phyloP scores from a whole-genome alignment of 2,329 filamentous ascomycete genomes.

The Falciphora oryzae region DNA sequence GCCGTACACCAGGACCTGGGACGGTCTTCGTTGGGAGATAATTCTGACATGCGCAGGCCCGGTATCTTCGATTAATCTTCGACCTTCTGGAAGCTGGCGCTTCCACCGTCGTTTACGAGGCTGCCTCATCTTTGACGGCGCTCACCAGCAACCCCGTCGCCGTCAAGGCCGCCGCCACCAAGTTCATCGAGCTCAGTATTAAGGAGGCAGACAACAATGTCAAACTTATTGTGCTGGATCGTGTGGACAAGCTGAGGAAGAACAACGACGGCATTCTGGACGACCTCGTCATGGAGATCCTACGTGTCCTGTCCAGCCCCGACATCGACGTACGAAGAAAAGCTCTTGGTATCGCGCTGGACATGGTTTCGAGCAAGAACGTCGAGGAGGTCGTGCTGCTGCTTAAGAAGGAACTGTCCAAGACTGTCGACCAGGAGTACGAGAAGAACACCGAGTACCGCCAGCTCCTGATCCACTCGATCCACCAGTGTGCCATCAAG shows the following conservation, averaged over 20 bases:
- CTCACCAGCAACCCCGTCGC: slow-evolving; percentile 95
- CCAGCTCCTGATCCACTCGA: slow-evolving; percentile 90
- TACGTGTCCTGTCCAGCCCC: slow-evolving; percentile 88
- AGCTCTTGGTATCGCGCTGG: slow-evolving; percentile 80
- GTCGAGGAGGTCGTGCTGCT: slow-evolving; percentile 95
- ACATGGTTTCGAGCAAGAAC: slow-evolving; percentile 99
- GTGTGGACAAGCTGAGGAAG: slow-evolving; percentile 68
- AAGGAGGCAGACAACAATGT: slow-evolving; percentile 99
- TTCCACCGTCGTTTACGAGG: slow-evolving; percentile 95
- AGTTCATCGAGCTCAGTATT: slow-evolving; percentile 95
- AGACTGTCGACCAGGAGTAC: slow-evolving; percentile 97
- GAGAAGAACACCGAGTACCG: slow-evolving; percentile 97
- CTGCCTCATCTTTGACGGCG: slow-evolving; percentile 87
- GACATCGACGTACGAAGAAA: slow-evolving; percentile 95
- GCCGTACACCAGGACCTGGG: too few species aligned
- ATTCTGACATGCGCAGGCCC: slow-evolving; percentile 51
- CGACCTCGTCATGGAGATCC: slow-evolving; percentile 93
- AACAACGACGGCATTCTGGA: slow-evolving; percentile 80
- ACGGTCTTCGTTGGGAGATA: background rate
- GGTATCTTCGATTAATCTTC: slow-evolving; percentile 91
- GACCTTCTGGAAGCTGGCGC: slow-evolving; percentile 89
- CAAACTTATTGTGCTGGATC: slow-evolving; percentile 94
- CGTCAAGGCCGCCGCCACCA: slow-evolving; percentile 90
- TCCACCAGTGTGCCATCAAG: slow-evolving; percentile 97
- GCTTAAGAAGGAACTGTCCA: slow-evolving; percentile 93